These are phyloP conservation scores for Aspergillus saccharolyticus DNA, from an alignment of 495 filamentous ascomycete species.

Conservation along the genomic window DNA sequence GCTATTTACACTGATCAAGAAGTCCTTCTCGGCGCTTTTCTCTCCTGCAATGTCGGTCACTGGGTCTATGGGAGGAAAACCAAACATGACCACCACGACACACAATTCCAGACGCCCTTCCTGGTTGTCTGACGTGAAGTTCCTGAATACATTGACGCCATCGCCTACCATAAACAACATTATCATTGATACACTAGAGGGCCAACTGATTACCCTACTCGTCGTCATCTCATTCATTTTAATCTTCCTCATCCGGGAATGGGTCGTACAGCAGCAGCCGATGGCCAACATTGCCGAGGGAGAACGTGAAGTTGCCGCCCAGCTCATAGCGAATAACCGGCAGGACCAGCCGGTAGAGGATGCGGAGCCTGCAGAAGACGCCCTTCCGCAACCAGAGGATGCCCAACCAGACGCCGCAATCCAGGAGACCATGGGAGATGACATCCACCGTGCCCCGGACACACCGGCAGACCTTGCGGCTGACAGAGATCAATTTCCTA, in stretches of 20 bases:
- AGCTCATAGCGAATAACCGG: constrained; percentile 38
- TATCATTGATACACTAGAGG: constrained; percentile 81
- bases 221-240: constrained; percentile 91
- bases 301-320: constrained; percentile 40
- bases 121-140: constrained; percentile 64
- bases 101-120: constrained; percentile 36
- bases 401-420: constrained; percentile 11
- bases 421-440: constrained; percentile 1
- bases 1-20: constrained; percentile 44
- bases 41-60: constrained; percentile 31
- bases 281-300: constrained; percentile 56
- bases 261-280: constrained; percentile 96
- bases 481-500: background rate
- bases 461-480: background rate
- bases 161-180: constrained; percentile 70
- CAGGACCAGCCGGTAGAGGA: constrained; percentile 20
- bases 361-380: constrained; percentile 3
- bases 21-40: constrained; percentile 35
- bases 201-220: constrained; percentile 84
- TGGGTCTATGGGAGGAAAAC: constrained; percentile 14
- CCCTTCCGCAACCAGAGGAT: constrained; percentile 3
- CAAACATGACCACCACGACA: constrained; percentile 21
- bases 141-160: constrained; percentile 68
- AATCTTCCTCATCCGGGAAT: constrained; percentile 92
- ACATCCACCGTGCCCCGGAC: background rate